A percentile compares a stretch with the other conserved stretches of the same genome.
Evolutionary conservation across 495 filamentous ascomycete species (phyloP).

Genomic region (Aspergillus cavernicola): DNA sequence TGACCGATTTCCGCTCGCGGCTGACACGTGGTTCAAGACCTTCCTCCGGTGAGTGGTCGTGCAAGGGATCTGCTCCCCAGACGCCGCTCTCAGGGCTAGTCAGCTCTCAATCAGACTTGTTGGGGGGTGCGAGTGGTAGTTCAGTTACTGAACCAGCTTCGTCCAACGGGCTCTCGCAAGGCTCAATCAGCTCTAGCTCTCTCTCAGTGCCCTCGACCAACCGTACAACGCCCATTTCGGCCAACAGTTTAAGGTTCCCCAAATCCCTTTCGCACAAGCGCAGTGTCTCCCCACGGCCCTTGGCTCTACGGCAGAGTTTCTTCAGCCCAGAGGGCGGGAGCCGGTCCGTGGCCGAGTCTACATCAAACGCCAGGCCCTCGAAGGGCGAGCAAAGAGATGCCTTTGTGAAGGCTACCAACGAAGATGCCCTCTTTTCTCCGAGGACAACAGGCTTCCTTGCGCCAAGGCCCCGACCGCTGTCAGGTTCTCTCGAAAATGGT

Average conservation of each 20-base stretch:
- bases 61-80: slow-evolving; percentile 36
- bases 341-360: slow-evolving; percentile 14
- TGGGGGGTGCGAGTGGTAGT: slow-evolving; percentile 1
- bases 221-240: slow-evolving; percentile 28
- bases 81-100: slow-evolving; percentile 21
- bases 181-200: too few species aligned
- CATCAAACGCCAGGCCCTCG: neutral
- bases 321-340: slow-evolving; percentile 27
- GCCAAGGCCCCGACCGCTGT: slow-evolving; percentile 29
- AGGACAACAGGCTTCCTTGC: slow-evolving; percentile 46
- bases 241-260: slow-evolving; percentile 24
- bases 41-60: slow-evolving; percentile 34
- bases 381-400: slow-evolving; percentile 26
- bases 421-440: slow-evolving; percentile 44
- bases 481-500: slow-evolving; percentile 33
- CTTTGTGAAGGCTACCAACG: slow-evolving; percentile 36
- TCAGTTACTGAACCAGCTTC: slow-evolving; percentile 19
- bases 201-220: slow-evolving; percentile 29
- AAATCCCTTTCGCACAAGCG: slow-evolving; percentile 34
- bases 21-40: slow-evolving; percentile 42
- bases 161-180: slow-evolving; percentile 24
- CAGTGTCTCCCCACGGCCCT: slow-evolving; percentile 37
- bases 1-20: slow-evolving; percentile 73
- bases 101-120: slow-evolving; percentile 5
- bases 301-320: slow-evolving; percentile 43